Evolutionary conservation across 345 rosid genomes (phyloP).

Genomic region (Lepidium sativum): DNA sequence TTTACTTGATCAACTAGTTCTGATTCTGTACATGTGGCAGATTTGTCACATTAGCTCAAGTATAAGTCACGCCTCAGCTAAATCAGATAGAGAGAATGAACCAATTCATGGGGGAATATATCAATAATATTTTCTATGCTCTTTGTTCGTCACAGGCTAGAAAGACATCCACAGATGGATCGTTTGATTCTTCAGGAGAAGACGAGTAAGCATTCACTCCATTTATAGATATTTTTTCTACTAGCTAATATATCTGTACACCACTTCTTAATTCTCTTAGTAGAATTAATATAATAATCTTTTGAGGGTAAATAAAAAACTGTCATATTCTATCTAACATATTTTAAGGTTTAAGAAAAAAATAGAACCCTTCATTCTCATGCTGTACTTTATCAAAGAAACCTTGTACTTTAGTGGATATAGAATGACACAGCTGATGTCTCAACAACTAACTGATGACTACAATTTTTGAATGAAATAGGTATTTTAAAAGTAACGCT

Average conservation of each 20-base stretch:
- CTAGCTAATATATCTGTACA: background rate
- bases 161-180: slow-evolving; percentile 79
- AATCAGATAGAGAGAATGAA: background rate
- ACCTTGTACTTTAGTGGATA: background rate
- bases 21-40: background rate
- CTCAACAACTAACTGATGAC: background rate
- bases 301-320: too few species aligned
- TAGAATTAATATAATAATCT: background rate
- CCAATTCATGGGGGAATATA: background rate
- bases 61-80: background rate
- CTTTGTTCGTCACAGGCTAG: slow-evolving; percentile 50
- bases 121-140: background rate
- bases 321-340: background rate
- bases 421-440: background rate
- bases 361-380: background rate
- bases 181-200: slow-evolving; percentile 94
- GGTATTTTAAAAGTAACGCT: background rate
- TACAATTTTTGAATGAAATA: background rate
- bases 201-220: slow-evolving; percentile 63
- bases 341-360: background rate
- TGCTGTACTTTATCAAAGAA: background rate
- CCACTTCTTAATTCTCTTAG: background rate
- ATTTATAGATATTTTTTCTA: background rate
- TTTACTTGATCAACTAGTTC: slow-evolving; percentile 12
- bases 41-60: background rate